A percentile compares a stretch with the other conserved stretches of the same genome.
Evolutionary conservation across 176 grass and related monocot species (phyloP).

Genomic region (Leersia perrieri): DNA sequence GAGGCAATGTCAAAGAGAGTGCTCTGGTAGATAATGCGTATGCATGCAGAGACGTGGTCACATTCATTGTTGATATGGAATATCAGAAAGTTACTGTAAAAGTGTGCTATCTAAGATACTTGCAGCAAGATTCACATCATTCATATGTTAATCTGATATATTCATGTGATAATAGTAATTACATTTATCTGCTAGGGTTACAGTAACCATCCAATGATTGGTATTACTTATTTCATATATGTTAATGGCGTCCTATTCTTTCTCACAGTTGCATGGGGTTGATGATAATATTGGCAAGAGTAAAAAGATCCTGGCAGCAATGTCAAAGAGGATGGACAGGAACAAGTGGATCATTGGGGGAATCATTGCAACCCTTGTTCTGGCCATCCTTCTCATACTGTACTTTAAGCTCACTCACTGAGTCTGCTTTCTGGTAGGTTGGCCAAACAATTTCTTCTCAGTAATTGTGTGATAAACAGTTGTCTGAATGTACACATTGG

Average conservation of each 20-base stretch:
- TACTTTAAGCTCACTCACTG: constrained; percentile 72
- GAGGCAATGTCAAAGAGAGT: constrained; percentile 82
- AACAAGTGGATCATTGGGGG: constrained; percentile 93
- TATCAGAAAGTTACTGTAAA: not conserved
- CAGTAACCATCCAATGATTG: not conserved
- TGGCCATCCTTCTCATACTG: constrained; percentile 84
- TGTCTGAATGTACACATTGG: constrained; percentile 28
- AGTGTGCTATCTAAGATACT: not conserved
- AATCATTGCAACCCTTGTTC: constrained; percentile 53
- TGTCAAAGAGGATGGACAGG: constrained; percentile 96
- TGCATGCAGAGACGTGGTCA: not conserved
- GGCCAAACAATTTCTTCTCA: not conserved
- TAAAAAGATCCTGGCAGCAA: constrained; percentile 77
- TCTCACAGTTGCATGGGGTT: constrained; percentile 74
- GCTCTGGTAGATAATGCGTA: not conserved
- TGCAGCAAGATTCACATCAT: not conserved
- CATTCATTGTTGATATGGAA: no score
- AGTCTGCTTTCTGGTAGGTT: constrained; percentile 24
- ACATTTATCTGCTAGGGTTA: not conserved
- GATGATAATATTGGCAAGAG: constrained; percentile 93
- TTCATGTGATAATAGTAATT: not conserved
- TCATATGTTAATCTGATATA: no score
- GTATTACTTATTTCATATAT: not conserved
- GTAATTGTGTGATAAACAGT: constrained; percentile 46
- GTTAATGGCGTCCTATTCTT: constrained; percentile 11